phyloP scores from a whole-genome alignment of 2,329 filamentous ascomycete genomes.

The Trichophaea hybrida region DNA sequence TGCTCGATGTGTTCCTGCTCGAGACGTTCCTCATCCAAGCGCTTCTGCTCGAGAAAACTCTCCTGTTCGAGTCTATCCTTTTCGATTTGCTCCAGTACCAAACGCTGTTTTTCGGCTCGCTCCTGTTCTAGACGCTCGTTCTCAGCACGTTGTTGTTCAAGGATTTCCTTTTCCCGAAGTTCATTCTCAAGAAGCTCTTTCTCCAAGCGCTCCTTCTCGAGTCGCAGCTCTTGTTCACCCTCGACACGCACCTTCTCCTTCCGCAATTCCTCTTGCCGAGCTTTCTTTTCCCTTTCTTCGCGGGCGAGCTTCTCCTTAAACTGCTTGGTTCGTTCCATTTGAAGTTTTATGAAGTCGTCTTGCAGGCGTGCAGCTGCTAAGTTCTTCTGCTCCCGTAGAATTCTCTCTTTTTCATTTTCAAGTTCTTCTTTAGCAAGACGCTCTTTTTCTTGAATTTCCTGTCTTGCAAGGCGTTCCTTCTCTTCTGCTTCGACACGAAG shows the following conservation, averaged over 20 bases:
- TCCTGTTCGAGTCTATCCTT: not conserved
- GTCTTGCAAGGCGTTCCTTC: not conserved
- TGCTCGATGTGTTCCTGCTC: not conserved
- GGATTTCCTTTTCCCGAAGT: not conserved
- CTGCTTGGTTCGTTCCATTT: not conserved
- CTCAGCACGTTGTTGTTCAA: not conserved
- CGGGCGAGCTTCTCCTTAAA: not conserved
- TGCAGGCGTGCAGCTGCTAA: not conserved
- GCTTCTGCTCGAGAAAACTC: not conserved
- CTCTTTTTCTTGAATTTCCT: not conserved
- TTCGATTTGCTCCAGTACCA: not conserved
- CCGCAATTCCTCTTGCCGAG: not conserved
- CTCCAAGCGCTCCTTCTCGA: not conserved
- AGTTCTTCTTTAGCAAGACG: conserved; percentile 1
- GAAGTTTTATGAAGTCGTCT: not conserved
- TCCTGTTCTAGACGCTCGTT: not conserved
- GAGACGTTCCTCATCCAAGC: not conserved
- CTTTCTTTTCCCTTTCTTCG: not conserved
- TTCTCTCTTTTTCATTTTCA: not conserved
- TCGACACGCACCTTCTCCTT: not conserved
- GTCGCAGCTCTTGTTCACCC: not conserved
- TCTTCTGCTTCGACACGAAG: not conserved
- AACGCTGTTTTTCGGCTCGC: not conserved
- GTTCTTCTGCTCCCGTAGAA: not conserved
- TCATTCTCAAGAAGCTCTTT: not conserved